phyloP scores from a whole-genome alignment of 441 rosid species.

The Bruguiera hainesii region DNA sequence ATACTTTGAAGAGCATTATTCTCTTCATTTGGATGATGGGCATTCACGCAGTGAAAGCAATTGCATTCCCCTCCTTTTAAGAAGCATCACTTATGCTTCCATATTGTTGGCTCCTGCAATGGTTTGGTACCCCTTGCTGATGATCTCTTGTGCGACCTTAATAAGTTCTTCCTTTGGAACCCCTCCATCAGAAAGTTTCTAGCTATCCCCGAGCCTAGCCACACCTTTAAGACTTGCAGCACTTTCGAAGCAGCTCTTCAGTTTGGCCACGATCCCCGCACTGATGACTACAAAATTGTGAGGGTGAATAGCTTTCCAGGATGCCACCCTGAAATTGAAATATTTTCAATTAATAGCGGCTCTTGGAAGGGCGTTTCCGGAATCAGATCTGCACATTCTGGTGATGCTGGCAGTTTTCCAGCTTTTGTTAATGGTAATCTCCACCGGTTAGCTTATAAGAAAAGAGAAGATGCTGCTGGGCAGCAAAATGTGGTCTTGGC shows the following conservation, averaged over 20 bases:
- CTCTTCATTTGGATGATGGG: not conserved
- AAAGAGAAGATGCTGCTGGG: not conserved
- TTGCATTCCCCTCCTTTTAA: not conserved
- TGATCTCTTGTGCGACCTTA: not conserved
- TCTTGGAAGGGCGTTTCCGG: slow-evolving; percentile 12
- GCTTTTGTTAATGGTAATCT: slow-evolving; percentile 17
- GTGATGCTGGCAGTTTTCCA: not conserved
- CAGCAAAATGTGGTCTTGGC: slow-evolving; percentile 4
- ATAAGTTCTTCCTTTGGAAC: slow-evolving; percentile 9
- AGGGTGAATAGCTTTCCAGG: not conserved
- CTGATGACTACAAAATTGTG: slow-evolving; percentile 19
- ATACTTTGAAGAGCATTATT: not conserved
- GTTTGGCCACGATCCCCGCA: slow-evolving; percentile 20
- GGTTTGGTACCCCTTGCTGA: not conserved
- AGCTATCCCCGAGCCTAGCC: not conserved
- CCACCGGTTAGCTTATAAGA: slow-evolving; percentile 17
- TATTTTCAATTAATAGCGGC: slow-evolving; percentile 16
- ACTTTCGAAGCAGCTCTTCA: not conserved
- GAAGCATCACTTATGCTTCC: not conserved
- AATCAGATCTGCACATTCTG: not conserved
- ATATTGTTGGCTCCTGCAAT: slow-evolving; percentile 1
- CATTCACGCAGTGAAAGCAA: not conserved
- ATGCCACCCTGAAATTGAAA: not conserved
- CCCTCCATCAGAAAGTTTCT: slow-evolving; percentile 9
- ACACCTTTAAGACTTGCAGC: not conserved